phyloP scores from a whole-genome alignment of 2,329 filamentous ascomycete genomes.

The Fulvia fulva region DNA sequence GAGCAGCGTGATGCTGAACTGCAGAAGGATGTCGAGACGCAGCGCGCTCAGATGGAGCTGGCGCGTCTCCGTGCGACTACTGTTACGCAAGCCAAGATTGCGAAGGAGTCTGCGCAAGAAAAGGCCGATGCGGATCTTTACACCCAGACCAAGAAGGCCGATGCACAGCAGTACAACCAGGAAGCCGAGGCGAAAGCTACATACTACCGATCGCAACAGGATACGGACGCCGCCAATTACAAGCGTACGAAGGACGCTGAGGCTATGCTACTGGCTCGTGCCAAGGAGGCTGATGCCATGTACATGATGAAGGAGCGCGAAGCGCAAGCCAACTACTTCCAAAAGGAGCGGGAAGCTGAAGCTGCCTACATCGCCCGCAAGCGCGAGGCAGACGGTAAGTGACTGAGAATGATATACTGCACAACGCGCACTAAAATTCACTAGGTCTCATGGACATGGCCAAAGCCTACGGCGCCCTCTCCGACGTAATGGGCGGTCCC shows the following conservation, averaged over 20 bases:
- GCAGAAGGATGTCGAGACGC: conserved; percentile 71
- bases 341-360: conserved; percentile 36
- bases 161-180: conserved; percentile 55
- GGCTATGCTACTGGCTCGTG: conserved; percentile 15
- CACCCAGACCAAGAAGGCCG: conserved; percentile 50
- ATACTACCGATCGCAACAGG: conserved; percentile 38
- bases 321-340: conserved; percentile 25
- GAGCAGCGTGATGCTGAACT: conserved; percentile 77
- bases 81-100: conserved; percentile 72
- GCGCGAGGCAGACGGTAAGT: conserved; percentile 65
- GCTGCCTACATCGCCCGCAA: conserved; percentile 58
- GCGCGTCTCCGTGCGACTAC: conserved; percentile 73
- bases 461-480: conserved; percentile 70
- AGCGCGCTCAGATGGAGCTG: conserved; percentile 73
- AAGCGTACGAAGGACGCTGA: conserved; percentile 33
- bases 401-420: background rate
- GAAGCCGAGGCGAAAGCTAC: conserved; percentile 57
- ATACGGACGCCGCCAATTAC: conserved; percentile 41
- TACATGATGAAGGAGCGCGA: conserved; percentile 43
- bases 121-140: conserved; percentile 54
- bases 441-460: conserved; percentile 67
- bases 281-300: conserved; percentile 34
- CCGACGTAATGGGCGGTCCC: conserved; percentile 71
- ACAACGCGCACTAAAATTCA: background rate
- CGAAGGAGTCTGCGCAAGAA: conserved; percentile 37